phyloP scores from a whole-genome alignment of 495 filamentous ascomycete species.

The Xylaria acuta region DNA sequence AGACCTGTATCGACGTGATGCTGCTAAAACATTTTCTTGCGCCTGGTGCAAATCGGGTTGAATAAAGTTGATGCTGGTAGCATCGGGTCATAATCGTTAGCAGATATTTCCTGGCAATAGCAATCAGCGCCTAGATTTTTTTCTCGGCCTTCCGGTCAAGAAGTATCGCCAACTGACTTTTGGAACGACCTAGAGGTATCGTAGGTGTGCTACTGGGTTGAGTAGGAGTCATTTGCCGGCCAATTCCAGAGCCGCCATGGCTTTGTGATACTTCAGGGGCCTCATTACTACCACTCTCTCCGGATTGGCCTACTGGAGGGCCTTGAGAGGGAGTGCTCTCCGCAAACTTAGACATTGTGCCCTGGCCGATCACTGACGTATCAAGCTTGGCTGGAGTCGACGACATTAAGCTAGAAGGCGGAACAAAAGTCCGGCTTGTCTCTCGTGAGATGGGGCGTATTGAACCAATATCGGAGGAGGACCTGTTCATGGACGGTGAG shows the following conservation, averaged over 20 bases:
- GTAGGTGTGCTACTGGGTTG: conserved; percentile 42
- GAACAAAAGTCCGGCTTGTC: conserved; percentile 28
- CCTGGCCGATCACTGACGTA: conserved; percentile 44
- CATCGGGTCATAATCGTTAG: conserved; percentile 1
- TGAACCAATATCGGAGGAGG: conserved; percentile 38
- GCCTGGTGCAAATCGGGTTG: not conserved
- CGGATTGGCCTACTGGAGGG: not conserved
- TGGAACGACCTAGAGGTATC: conserved; percentile 52
- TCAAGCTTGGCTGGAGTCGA: conserved; percentile 41
- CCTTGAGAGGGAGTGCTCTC: conserved; percentile 37
- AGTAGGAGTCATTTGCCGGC: conserved; percentile 47
- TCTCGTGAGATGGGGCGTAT: conserved; percentile 34
- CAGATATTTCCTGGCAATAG: not conserved
- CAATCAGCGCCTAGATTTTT: conserved; percentile 12
- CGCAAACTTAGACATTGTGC: conserved; percentile 43
- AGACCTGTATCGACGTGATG: conserved; percentile 10
- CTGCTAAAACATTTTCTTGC: conserved; percentile 6
- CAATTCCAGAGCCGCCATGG: conserved; percentile 37
- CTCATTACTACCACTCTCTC: not conserved
- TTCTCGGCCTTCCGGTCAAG: conserved; percentile 49
- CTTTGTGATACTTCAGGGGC: conserved; percentile 35
- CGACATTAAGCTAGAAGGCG: conserved; percentile 37
- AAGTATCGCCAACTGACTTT: conserved; percentile 58
- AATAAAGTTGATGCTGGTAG: not conserved
- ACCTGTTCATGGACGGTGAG: conserved; percentile 39